Evolutionary conservation across 768 basidiomycete genomes (phyloP).

Genomic region (Inosperma sp.): DNA sequence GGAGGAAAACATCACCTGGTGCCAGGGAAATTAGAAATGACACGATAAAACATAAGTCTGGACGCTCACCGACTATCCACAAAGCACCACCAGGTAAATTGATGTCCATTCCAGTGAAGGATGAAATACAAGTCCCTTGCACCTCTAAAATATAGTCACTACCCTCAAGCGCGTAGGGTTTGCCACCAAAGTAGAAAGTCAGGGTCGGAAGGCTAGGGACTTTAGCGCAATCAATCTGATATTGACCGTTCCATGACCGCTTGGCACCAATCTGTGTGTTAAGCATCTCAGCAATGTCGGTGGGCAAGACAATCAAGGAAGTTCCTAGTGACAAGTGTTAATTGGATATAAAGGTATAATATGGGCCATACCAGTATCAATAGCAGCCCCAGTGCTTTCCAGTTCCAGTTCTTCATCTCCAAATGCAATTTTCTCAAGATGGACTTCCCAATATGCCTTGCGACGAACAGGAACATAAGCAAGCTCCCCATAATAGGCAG

Average conservation of each 20-base stretch:
- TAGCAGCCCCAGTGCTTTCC: slow-evolving; percentile 90
- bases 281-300: slow-evolving; percentile 96
- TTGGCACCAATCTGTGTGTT: slow-evolving; percentile 93
- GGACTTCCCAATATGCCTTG: slow-evolving; percentile 98
- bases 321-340: slow-evolving; percentile 54
- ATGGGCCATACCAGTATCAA: slow-evolving; percentile 71
- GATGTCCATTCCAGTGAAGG: slow-evolving; percentile 91
- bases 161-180: slow-evolving; percentile 73
- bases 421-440: slow-evolving; percentile 80
- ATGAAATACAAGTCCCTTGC: slow-evolving; percentile 88
- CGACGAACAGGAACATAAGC: slow-evolving; percentile 86
- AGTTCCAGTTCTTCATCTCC: slow-evolving; percentile 86
- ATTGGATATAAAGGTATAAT: background rate
- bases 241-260: slow-evolving; percentile 95
- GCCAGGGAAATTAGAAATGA: slow-evolving; percentile 3
- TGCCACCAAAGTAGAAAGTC: slow-evolving; percentile 77
- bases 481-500: slow-evolving; percentile 76
- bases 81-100: slow-evolving; percentile 74
- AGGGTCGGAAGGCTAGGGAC: slow-evolving; percentile 83
- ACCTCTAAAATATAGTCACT: slow-evolving; percentile 88
- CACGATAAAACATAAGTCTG: background rate
- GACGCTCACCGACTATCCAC: slow-evolving; percentile 78
- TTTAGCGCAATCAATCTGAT: slow-evolving; percentile 82
- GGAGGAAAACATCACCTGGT: slow-evolving; percentile 83
- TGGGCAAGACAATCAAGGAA: slow-evolving; percentile 88